phyloP scores from a whole-genome alignment of 805 yeast species.

The Debaryomyces maramus region DNA sequence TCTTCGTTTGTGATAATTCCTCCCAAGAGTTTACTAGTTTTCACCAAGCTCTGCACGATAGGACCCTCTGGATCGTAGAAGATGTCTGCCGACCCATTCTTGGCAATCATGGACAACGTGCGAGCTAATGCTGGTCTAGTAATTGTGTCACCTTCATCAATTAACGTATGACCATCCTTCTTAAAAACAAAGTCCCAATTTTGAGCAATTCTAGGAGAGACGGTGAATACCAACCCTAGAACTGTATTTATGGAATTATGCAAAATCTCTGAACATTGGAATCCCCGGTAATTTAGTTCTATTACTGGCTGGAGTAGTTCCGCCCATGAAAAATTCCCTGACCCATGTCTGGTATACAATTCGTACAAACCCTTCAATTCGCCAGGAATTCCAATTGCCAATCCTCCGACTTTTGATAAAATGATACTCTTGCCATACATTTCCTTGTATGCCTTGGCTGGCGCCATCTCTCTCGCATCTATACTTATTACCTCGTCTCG shows the following conservation, averaged over 20 bases:
- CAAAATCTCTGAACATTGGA: conserved; percentile 34
- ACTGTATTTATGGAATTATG: conserved; percentile 37
- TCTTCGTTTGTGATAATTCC: conserved; percentile 72
- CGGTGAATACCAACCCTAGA: conserved; percentile 21
- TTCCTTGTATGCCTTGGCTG: conserved; percentile 54
- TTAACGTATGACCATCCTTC: conserved; percentile 19
- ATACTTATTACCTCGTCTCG: conserved; percentile 56
- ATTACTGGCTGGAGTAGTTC: conserved; percentile 77
- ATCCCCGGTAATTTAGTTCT: conserved; percentile 64
- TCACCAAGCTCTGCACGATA: conserved; percentile 61
- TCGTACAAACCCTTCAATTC: conserved; percentile 81
- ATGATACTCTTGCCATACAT: conserved; percentile 58
- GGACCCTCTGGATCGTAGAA: conserved; percentile 85
- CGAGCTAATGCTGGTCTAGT: conserved; percentile 61
- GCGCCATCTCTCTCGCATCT: conserved; percentile 91
- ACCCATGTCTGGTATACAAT: conserved; percentile 60
- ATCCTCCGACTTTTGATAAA: conserved; percentile 72
- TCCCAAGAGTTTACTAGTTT: conserved; percentile 50
- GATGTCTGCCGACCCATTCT: conserved; percentile 71
- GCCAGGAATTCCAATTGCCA: conserved; percentile 91
- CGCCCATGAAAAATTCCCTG: conserved; percentile 70
- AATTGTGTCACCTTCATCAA: conserved; percentile 59
- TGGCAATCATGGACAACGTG: conserved; percentile 67
- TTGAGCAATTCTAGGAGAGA: conserved; percentile 28
- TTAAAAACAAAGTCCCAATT: conserved; percentile 61